Evolutionary conservation across 371 early-diverging fungal genomes (phyloP).

Genomic region (Massospora cicadina): DNA sequence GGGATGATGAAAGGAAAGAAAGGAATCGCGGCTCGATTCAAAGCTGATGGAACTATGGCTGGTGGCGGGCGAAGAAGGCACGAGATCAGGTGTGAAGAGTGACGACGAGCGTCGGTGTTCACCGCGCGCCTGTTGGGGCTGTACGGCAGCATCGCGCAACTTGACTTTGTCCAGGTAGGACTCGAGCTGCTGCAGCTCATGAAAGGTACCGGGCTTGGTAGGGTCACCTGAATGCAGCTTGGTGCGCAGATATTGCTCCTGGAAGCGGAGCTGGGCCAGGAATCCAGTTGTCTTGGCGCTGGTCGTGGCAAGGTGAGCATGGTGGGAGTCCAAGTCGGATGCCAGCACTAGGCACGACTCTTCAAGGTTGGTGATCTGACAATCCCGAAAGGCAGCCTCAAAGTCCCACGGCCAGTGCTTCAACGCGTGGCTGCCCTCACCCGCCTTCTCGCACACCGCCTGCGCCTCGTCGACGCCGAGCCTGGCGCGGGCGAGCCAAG

Average conservation of each 20-base stretch:
- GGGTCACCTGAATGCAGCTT: constrained; percentile 6
- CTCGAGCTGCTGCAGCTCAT: constrained; percentile 7
- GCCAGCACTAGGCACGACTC: constrained; percentile 2
- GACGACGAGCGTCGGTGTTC: not conserved
- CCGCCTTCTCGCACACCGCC: not conserved
- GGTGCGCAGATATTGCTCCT: constrained; percentile 1
- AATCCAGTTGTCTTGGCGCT: not conserved
- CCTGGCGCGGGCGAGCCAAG: not conserved
- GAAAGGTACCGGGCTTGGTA: not conserved
- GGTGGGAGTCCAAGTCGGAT: constrained; percentile 3
- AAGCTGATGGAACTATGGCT: not conserved
- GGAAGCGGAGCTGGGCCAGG: constrained; percentile 4
- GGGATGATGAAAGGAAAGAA: not conserved
- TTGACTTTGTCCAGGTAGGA: constrained; percentile 2
- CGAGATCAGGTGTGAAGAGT: constrained; percentile 4
- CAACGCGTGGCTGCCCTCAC: not conserved
- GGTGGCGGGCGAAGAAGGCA: not conserved
- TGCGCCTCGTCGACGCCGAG: not conserved
- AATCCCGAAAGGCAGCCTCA: not conserved
- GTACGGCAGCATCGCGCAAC: not conserved
- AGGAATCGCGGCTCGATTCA: constrained; percentile 3
- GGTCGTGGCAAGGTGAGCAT: not conserved
- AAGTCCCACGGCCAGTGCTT: constrained; percentile 5
- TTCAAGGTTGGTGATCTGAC: not conserved
- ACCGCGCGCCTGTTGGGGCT: not conserved